Percentiles rank a stretch among this genome's conserved stretches.
These are phyloP conservation scores for Trichophyton equinum DNA, from an alignment of 2,329 filamentous ascomycete species.

Conservation along the genomic window DNA sequence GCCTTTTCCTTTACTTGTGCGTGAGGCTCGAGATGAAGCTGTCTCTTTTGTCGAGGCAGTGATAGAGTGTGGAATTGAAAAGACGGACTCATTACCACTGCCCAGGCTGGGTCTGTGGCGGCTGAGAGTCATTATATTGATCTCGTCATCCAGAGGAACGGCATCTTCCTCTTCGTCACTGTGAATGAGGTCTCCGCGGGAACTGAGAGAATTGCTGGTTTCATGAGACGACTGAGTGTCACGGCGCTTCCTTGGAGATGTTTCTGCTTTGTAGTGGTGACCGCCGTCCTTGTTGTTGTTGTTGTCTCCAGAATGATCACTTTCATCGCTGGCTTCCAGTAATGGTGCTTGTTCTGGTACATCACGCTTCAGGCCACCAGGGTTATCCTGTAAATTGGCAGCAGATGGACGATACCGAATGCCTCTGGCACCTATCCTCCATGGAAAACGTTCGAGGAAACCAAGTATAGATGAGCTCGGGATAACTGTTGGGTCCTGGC, in stretches of 20 bases:
- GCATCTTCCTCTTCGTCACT: constrained; percentile 91
- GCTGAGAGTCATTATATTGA: constrained; percentile 61
- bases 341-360: constrained; percentile 54
- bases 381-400: constrained; percentile 80
- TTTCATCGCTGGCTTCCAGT: constrained; percentile 48
- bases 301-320: constrained; percentile 15
- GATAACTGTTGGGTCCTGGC: constrained; percentile 70
- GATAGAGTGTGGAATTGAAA: constrained; percentile 22
- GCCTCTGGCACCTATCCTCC: constrained; percentile 64
- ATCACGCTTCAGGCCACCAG: constrained; percentile 41
- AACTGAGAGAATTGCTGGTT: constrained; percentile 76
- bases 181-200: constrained; percentile 77
- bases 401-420: constrained; percentile 82
- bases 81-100: constrained; percentile 52
- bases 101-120: constrained; percentile 43
- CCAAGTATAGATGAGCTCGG: constrained; percentile 75
- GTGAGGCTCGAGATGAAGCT: constrained; percentile 35
- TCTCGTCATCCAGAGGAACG: constrained; percentile 83
- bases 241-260: constrained; percentile 45
- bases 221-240: constrained; percentile 66
- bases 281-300: constrained; percentile 23
- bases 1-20: constrained; percentile 22
- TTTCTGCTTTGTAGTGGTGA: background rate
- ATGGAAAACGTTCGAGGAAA: constrained; percentile 72
- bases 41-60: constrained; percentile 39